phyloP scores from a whole-genome alignment of 1,284 basidiomycete species.

The Austropuccinia psidii region DNA sequence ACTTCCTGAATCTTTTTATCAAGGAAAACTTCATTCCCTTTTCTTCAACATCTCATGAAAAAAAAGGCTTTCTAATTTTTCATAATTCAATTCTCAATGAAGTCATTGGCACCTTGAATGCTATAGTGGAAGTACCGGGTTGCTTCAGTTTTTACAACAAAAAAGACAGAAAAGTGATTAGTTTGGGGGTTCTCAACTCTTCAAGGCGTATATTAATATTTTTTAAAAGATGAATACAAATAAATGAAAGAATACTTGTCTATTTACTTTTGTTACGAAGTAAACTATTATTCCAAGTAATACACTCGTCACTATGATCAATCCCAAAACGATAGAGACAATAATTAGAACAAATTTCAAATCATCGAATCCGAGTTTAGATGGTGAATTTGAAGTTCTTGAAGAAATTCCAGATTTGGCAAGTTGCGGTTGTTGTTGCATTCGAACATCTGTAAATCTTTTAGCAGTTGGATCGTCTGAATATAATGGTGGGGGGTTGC shows the following conservation, averaged over 20 bases:
- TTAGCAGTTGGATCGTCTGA: conserved; percentile 16
- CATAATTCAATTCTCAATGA: conserved; percentile 29
- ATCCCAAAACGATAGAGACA: conserved; percentile 7
- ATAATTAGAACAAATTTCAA: conserved; percentile 28
- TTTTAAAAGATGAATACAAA: not conserved
- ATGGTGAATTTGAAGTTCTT: not conserved
- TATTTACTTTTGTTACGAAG: conserved; percentile 22
- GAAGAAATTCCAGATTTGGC: not conserved
- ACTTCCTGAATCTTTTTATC: no score
- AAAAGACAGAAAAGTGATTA: not conserved
- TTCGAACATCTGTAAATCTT: conserved; percentile 15
- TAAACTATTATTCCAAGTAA: conserved; percentile 25
- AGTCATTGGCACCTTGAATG: conserved; percentile 14
- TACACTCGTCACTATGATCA: conserved; percentile 1
- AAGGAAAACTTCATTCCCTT: no score
- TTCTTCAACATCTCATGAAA: no score
- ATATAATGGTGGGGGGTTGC: conserved; percentile 16
- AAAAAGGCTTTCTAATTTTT: not conserved
- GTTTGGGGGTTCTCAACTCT: not conserved
- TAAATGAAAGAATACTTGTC: not conserved
- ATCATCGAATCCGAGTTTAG: conserved; percentile 16
- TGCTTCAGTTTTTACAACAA: not conserved
- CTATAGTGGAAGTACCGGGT: conserved; percentile 13
- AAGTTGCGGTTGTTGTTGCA: conserved; percentile 24
- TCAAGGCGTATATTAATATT: no score